Evolutionary conservation across 371 early-diverging fungal genomes (phyloP).

Genomic region (Batrachochytrium dendrobatidis): DNA sequence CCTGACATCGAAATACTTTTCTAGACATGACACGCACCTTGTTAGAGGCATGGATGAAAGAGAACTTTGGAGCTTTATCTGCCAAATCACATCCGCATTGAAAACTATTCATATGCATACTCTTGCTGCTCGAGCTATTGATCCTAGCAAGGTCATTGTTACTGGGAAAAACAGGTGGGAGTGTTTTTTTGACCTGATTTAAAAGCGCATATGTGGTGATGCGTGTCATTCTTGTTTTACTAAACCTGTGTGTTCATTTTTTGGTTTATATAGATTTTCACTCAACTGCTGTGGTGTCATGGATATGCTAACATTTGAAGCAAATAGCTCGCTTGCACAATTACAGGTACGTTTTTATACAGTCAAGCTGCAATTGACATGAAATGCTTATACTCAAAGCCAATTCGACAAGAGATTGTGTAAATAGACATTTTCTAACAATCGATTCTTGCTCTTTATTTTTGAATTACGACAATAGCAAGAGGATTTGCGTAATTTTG

Average conservation of each 20-base stretch:
- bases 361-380: no score
- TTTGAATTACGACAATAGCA: no score
- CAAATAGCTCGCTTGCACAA: no score
- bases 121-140: conserved; percentile 69
- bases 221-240: neutral
- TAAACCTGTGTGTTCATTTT: neutral
- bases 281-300: conserved; percentile 76
- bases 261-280: conserved; percentile 51
- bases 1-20: conserved; percentile 60
- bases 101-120: conserved; percentile 73
- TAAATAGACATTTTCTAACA: no score
- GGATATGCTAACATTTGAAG: conserved; percentile 74
- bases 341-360: no score
- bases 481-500: conserved; percentile 80
- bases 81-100: conserved; percentile 78
- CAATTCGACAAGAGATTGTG: no score
- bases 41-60: conserved; percentile 53
- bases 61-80: conserved; percentile 78
- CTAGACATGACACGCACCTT: neutral
- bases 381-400: no score
- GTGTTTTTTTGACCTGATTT: neutral
- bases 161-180: conserved; percentile 71
- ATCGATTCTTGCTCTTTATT: no score
- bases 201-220: neutral
- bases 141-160: conserved; percentile 72